Conservation (phyloP, 345 rosid species). For the Raphanus sativus region DNA sequence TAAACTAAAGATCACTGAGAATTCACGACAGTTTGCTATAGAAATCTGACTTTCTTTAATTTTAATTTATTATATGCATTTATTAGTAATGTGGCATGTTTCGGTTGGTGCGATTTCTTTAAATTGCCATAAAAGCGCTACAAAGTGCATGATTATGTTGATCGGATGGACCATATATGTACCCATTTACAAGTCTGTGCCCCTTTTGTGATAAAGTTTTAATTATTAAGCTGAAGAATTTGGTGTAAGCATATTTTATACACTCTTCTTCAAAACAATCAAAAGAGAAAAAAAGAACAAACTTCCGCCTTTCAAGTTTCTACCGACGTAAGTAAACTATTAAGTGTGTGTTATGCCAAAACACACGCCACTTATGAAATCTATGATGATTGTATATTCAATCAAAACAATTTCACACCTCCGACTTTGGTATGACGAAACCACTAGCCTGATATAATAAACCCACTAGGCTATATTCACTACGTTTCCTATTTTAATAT, state of each 20-base stretch:
- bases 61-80: background rate
- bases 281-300: background rate
- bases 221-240: slow-evolving; percentile 24
- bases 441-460: background rate
- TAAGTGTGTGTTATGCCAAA: slow-evolving; percentile 20
- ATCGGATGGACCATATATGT: slow-evolving; percentile 34
- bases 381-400: slow-evolving; percentile 3
- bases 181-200: slow-evolving; percentile 24
- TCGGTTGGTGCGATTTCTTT: slow-evolving; percentile 34
- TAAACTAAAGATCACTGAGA: slow-evolving; percentile 27
- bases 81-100: slow-evolving; percentile 9
- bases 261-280: slow-evolving; percentile 1
- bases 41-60: slow-evolving; percentile 2
- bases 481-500: background rate
- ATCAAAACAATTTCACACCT: slow-evolving; percentile 15
- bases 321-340: slow-evolving; percentile 20
- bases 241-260: slow-evolving; percentile 19
- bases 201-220: slow-evolving; percentile 12
- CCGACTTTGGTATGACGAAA: slow-evolving; percentile 13
- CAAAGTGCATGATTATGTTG: slow-evolving; percentile 29
- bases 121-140: slow-evolving; percentile 26
- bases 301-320: slow-evolving; percentile 15
- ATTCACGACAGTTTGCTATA: slow-evolving; percentile 19
- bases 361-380: slow-evolving; percentile 22
- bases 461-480: background rate